Conservation (phyloP, 768 basidiomycete genomes). For the Russula ochroleuca region DNA sequence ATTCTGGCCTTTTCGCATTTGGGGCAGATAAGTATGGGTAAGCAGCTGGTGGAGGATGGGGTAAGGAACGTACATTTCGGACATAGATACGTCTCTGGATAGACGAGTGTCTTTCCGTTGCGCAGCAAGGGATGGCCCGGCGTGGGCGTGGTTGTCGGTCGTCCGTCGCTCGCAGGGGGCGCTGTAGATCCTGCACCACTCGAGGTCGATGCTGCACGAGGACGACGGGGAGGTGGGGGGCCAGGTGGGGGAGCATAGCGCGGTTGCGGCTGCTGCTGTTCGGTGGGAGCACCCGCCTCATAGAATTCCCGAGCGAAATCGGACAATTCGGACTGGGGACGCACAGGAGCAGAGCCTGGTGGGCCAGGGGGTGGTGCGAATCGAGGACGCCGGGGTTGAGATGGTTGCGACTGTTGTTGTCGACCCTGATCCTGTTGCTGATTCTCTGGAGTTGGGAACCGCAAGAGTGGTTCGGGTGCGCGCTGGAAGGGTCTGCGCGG, state of each 20-base stretch:
- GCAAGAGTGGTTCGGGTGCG: conserved; percentile 29
- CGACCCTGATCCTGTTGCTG: background rate
- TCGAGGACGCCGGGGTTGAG: conserved; percentile 11
- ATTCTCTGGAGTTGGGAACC: background rate
- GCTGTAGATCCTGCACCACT: conserved; percentile 9
- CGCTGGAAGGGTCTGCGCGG: conserved; percentile 60
- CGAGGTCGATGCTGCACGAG: conserved; percentile 21
- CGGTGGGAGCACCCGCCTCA: conserved; percentile 40
- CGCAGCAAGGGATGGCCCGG: conserved; percentile 66
- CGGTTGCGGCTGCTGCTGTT: conserved; percentile 4
- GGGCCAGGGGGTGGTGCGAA: conserved; percentile 28
- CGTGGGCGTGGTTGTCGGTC: conserved; percentile 58
- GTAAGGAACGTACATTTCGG: conserved; percentile 52
- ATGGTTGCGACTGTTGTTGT: background rate
- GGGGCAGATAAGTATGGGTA: background rate
- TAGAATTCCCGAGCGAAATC: conserved; percentile 67
- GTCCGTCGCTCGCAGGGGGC: conserved; percentile 44
- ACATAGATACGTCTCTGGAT: conserved; percentile 60
- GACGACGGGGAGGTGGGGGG: conserved; percentile 28
- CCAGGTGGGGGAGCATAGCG: conserved; percentile 36
- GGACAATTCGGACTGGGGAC: conserved; percentile 34
- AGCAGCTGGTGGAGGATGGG: background rate
- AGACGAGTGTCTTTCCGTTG: conserved; percentile 60
- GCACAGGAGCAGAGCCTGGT: background rate
- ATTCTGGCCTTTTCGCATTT: conserved; percentile 52